phyloP scores from a whole-genome alignment of 768 basidiomycete species.

The Hydnomerulius pinastri region DNA sequence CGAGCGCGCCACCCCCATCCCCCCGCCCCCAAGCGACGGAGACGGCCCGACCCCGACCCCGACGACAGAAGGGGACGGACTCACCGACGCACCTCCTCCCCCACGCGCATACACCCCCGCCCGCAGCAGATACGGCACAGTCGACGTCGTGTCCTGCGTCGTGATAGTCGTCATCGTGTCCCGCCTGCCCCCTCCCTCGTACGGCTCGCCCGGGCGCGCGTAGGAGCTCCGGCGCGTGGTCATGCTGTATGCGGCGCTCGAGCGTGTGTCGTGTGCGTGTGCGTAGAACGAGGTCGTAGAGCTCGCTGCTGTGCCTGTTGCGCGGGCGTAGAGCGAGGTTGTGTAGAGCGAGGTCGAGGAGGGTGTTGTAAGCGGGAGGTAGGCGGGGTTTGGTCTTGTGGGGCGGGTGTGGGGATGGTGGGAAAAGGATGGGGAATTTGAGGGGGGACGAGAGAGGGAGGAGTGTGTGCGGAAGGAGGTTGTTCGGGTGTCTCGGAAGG shows the following conservation, averaged over 20 bases:
- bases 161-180: neutral
- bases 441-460: neutral
- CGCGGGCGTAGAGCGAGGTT: constrained; percentile 17
- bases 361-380: constrained; percentile 18
- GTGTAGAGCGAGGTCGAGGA: constrained; percentile 15
- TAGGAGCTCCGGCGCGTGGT: constrained; percentile 7
- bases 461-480: neutral
- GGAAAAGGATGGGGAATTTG: neutral
- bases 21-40: no score
- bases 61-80: no score
- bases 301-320: no score
- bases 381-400: constrained; percentile 15
- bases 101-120: neutral
- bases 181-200: neutral
- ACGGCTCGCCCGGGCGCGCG: neutral
- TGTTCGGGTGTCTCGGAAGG: constrained; percentile 10
- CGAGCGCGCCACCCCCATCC: no score
- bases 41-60: no score
- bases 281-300: constrained; percentile 18
- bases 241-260: neutral
- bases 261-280: constrained; percentile 1
- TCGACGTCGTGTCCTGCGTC: neutral
- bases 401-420: neutral
- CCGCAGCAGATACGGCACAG: neutral
- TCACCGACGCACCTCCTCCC: constrained; percentile 5